Percentiles rank a stretch among this genome's conserved stretches.
Conservation (phyloP, 1,139 yeast genomes). For the Candida mesenterica region DNA sequence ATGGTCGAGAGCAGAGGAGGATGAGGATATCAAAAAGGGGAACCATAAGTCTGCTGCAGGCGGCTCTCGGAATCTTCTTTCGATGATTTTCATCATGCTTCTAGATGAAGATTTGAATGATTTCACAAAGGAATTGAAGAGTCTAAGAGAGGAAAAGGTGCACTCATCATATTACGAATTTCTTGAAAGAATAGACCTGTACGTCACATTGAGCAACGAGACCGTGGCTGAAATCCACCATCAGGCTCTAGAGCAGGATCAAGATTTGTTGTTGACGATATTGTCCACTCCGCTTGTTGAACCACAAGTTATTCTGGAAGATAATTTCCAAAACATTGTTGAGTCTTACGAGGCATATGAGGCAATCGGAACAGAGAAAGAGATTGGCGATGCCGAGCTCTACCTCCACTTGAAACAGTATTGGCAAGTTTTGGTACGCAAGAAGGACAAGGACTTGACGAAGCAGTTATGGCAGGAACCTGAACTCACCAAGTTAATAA, state of each 20-base stretch:
- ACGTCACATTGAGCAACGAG: slow-evolving; percentile 16
- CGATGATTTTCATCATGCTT: slow-evolving; percentile 70
- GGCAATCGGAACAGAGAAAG: slow-evolving; percentile 15
- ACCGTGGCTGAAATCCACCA: slow-evolving; percentile 22
- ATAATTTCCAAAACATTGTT: slow-evolving; percentile 11
- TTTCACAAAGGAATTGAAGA: slow-evolving; percentile 55
- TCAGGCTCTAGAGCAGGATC: slow-evolving; percentile 20
- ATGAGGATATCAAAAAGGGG: slow-evolving; percentile 8
- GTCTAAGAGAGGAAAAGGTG: slow-evolving; percentile 34
- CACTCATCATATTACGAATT: slow-evolving; percentile 20
- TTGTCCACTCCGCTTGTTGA: slow-evolving; percentile 20
- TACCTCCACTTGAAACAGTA: slow-evolving; percentile 57
- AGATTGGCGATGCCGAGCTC: slow-evolving; percentile 18
- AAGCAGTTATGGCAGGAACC: slow-evolving; percentile 85
- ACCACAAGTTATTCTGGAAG: slow-evolving; percentile 14
- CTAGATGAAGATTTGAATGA: slow-evolving; percentile 76
- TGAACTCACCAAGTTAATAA: slow-evolving; percentile 65
- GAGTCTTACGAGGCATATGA: slow-evolving; percentile 23
- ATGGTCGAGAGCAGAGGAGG: slow-evolving; percentile 12
- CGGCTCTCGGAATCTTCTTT: slow-evolving; percentile 52
- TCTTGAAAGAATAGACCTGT: slow-evolving; percentile 27
- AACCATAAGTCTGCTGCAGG: slow-evolving; percentile 30
- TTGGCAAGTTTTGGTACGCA: slow-evolving; percentile 63
- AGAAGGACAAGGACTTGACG: slow-evolving; percentile 71
- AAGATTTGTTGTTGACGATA: slow-evolving; percentile 27